A percentile compares a stretch with the other conserved stretches of the same genome.
Conservation (phyloP, 768 basidiomycete species). For the Leucogyrophana mollusca region DNA sequence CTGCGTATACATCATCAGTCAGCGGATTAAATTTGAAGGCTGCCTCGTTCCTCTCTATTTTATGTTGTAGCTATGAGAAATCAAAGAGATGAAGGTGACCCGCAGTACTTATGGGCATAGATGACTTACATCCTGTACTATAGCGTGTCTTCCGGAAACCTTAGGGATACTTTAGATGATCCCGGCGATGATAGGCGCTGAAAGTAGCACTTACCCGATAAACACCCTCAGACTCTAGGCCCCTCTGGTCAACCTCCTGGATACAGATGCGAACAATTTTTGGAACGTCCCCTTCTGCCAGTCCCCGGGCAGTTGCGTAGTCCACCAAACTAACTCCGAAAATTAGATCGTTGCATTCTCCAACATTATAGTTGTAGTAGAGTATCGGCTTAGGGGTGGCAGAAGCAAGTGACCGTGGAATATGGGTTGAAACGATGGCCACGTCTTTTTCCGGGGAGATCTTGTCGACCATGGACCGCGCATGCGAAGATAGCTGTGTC, state of each 20-base stretch:
- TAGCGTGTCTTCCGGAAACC: conserved; percentile 84
- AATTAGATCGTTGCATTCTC: conserved; percentile 83
- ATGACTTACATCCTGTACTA: conserved; percentile 72
- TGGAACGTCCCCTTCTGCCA: conserved; percentile 73
- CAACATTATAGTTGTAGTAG: conserved; percentile 78
- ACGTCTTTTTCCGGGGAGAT: conserved; percentile 75
- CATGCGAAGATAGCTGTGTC: conserved; percentile 68
- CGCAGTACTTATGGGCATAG: not conserved
- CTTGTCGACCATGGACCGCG: conserved; percentile 55
- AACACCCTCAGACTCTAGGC: conserved; percentile 76
- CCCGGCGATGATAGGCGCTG: not conserved
- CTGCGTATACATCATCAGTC: conserved; percentile 78
- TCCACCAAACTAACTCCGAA: conserved; percentile 88
- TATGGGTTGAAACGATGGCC: conserved; percentile 49
- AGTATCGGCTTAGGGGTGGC: conserved; percentile 70
- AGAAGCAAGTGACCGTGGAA: conserved; percentile 60
- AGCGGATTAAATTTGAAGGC: conserved; percentile 70
- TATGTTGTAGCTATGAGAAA: conserved; percentile 86
- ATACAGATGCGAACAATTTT: conserved; percentile 81
- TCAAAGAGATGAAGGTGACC: not conserved
- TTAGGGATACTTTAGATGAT: conserved; percentile 24
- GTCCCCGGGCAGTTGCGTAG: conserved; percentile 79
- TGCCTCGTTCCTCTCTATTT: conserved; percentile 81
- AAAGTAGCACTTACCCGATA: conserved; percentile 55
- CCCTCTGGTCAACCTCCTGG: conserved; percentile 77